phyloP scores from a whole-genome alignment of 768 basidiomycete species.

The Mrakia hoshinonis region DNA sequence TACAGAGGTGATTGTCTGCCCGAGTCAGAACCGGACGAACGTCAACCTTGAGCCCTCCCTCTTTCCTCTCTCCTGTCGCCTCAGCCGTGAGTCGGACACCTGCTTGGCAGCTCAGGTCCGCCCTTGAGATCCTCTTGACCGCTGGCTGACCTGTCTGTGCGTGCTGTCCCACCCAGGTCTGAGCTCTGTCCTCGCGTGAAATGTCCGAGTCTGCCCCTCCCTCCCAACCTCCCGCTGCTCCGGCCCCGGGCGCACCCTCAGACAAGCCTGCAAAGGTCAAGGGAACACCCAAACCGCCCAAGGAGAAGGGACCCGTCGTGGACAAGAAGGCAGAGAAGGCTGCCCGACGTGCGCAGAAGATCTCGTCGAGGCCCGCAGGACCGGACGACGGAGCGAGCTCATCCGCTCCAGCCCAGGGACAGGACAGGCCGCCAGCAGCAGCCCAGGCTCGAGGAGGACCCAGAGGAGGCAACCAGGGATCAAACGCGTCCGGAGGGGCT shows the following conservation, averaged over 20 bases:
- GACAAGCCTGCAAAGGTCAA: constrained; percentile 10
- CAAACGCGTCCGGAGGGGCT: not conserved
- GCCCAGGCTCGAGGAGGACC: not conserved
- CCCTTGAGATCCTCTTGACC: no score
- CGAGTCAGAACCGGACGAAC: no score
- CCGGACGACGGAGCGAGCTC: constrained; percentile 17
- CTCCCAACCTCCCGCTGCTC: not conserved
- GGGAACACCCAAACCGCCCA: not conserved
- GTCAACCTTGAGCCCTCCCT: no score
- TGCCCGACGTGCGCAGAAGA: constrained; percentile 23
- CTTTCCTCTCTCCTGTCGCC: no score
- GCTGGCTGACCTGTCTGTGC: no score
- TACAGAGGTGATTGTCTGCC: no score
- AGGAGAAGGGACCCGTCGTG: constrained; percentile 8
- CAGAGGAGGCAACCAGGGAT: not conserved
- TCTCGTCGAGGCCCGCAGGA: constrained; percentile 3
- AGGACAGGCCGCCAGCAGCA: not conserved
- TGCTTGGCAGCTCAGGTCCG: no score
- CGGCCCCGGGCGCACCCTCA: not conserved
- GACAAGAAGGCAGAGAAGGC: constrained; percentile 30
- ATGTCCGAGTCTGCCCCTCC: not conserved
- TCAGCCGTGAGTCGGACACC: no score
- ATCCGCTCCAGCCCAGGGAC: not conserved
- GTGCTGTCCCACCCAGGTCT: no score
- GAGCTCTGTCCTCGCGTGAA: no score